Evolutionary conservation across 768 basidiomycete species (phyloP), one percentile per base, ranked within the genome.

Genomic region (Russula sp.): DNA sequence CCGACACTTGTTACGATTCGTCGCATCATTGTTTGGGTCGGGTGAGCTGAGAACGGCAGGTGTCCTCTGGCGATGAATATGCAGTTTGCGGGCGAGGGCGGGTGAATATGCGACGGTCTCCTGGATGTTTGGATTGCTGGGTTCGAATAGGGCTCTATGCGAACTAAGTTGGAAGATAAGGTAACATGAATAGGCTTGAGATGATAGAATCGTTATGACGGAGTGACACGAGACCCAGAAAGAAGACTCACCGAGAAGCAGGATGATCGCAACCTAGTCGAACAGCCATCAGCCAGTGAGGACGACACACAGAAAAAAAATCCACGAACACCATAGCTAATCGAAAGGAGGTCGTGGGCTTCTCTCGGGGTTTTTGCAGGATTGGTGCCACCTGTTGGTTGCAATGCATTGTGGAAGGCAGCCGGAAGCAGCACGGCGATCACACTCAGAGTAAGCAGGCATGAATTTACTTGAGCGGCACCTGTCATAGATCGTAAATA

Each of bases 351-450:
- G 62, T 77, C 73, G 20, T 65, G 35, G 16, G 69, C 75, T 66
- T 84, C 80, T 54, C 76, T 57, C 4, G 60, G 67, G 22, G 70
- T 63, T 53, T 62, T 68, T 59, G 73, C 69, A 57, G 32, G 63
- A 31, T 62, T 65, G 39, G 68, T 70, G 44, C 40, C 65, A n/a
- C 49, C 44, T 13, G 42, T 1, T n/a, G 70, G 60, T 18, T 66
- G 56, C 10, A 77, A 74, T 22, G 82, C 76, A 64, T 87, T 80
- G 66, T 91, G 86, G 74, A 89, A 94, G 1, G 88, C 91, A 27
- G 88, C 89, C 6, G 90, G 90, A 18, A 93, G 75, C 10, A 93
- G 77, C 11, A 92, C 78, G 55, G 86, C 91, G 68, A 89, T 86
- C 55, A 92, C 91, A 67, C 89, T 90, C 57, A 93, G 77, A 34